Conservation (phyloP, 1,284 basidiomycete genomes). For the Acaromyces ingoldii region DNA sequence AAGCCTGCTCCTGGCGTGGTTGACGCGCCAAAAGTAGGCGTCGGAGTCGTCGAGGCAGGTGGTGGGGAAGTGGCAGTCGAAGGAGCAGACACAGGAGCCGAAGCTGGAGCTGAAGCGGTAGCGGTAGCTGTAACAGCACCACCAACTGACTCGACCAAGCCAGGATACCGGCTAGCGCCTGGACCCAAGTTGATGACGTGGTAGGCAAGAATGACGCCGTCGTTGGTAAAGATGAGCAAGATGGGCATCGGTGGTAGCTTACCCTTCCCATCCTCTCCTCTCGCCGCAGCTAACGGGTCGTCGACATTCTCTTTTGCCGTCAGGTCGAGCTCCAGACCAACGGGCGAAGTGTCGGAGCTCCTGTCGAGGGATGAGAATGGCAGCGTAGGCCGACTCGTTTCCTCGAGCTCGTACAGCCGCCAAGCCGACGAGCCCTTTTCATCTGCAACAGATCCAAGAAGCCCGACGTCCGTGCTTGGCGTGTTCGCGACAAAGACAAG, state of each 20-base stretch:
- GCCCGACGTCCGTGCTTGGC: constrained; percentile 69
- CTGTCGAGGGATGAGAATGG: constrained; percentile 62
- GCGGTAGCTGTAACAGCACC: neutral
- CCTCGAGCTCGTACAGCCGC: constrained; percentile 69
- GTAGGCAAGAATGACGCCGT: constrained; percentile 74
- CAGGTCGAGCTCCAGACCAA: constrained; percentile 67
- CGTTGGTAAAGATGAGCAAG: constrained; percentile 70
- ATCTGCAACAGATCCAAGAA: constrained; percentile 55
- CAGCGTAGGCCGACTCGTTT: constrained; percentile 64
- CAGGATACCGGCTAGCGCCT: constrained; percentile 51
- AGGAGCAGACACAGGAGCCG: constrained; percentile 8
- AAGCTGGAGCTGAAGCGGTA: constrained; percentile 1
- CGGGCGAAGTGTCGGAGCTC: constrained; percentile 67
- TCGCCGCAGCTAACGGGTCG: constrained; percentile 57
- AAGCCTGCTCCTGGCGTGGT: no score
- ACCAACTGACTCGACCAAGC: constrained; percentile 45
- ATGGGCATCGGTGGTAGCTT: constrained; percentile 56
- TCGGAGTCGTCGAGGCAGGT: neutral
- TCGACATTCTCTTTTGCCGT: constrained; percentile 60
- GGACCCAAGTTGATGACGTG: constrained; percentile 62
- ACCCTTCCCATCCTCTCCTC: constrained; percentile 52
- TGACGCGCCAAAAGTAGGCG: no score
- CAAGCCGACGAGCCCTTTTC: constrained; percentile 56
- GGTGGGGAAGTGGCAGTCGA: neutral
- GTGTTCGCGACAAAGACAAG: constrained; percentile 68